Conservation (phyloP, 176 grass and related monocot species). For the Oryza officinalis region DNA sequence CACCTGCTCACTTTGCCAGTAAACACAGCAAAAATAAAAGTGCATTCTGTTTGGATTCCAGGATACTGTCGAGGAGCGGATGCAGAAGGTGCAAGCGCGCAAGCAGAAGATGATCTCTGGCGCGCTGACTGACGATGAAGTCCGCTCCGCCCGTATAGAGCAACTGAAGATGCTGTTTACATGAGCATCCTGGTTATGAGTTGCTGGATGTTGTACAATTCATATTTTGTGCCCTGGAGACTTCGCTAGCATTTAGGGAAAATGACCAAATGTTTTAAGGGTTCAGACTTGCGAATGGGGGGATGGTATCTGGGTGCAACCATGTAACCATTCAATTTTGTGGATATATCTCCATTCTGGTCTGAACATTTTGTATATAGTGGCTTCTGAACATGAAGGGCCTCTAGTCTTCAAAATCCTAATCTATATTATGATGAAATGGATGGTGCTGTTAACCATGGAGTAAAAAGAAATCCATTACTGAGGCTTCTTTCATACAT, state of each 20-base stretch:
- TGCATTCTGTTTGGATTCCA: constrained; percentile 29
- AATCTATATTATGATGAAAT: not conserved
- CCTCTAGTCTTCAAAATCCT: not conserved
- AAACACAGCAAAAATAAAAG: not conserved
- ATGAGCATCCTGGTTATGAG: constrained; percentile 9
- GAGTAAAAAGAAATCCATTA: not conserved
- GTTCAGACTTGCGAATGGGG: constrained; percentile 27
- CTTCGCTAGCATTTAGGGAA: constrained; percentile 10
- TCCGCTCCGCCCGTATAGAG: constrained; percentile 72
- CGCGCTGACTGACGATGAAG: constrained; percentile 73
- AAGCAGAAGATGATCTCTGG: constrained; percentile 95
- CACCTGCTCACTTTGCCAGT: not conserved
- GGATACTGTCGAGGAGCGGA: constrained; percentile 87
- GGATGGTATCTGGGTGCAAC: constrained; percentile 38
- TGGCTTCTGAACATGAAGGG: not conserved
- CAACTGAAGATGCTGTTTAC: constrained; percentile 90
- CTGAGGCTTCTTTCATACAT: not conserved
- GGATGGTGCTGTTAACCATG: not conserved
- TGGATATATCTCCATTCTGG: constrained; percentile 25
- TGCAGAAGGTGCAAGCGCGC: constrained; percentile 80
- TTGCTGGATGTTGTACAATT: constrained; percentile 21
- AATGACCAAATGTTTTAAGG: not conserved
- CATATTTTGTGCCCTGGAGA: not conserved
- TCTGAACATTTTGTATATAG: constrained; percentile 39
- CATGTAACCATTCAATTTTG: constrained; percentile 44